Evolutionary conservation across 768 basidiomycete species (phyloP).

Genomic region (Dictyophora rubrovolvata): DNA sequence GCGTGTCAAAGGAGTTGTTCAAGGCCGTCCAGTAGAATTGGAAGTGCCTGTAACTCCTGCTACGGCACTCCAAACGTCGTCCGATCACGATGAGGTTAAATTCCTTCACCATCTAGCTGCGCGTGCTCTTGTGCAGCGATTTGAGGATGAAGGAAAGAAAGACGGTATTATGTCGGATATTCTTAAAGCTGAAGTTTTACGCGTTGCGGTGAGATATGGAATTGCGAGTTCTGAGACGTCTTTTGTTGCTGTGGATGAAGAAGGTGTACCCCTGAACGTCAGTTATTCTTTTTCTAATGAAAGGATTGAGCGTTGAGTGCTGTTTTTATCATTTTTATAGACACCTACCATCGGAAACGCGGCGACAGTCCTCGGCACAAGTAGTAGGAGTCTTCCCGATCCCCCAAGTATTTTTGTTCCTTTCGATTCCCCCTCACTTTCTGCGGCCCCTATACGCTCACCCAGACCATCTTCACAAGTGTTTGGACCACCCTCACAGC

Average conservation of each 20-base stretch:
- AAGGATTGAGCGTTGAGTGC: too few species aligned
- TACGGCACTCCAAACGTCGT: background rate
- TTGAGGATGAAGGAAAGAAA: slow-evolving; percentile 25
- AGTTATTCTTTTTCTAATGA: too few species aligned
- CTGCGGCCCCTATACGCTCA: too few species aligned
- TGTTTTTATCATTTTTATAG: too few species aligned
- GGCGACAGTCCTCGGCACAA: too few species aligned
- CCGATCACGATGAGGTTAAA: slow-evolving; percentile 6
- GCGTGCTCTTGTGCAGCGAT: slow-evolving; percentile 40
- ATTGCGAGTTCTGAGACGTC: slow-evolving; percentile 44
- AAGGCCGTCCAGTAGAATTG: slow-evolving; percentile 11
- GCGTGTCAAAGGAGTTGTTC: slow-evolving; percentile 6
- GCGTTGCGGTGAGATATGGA: slow-evolving; percentile 41
- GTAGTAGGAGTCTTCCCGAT: too few species aligned
- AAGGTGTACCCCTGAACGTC: background rate
- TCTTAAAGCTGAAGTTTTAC: slow-evolving; percentile 36
- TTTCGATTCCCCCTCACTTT: too few species aligned
- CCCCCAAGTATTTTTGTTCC: too few species aligned
- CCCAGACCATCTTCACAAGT: too few species aligned
- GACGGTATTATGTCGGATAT: slow-evolving; percentile 16
- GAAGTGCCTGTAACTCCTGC: slow-evolving; percentile 9
- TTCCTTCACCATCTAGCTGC: slow-evolving; percentile 48
- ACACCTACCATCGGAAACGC: too few species aligned
- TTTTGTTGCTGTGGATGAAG: slow-evolving; percentile 42
- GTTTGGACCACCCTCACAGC: too few species aligned